Evolutionary conservation across 176 grass and related monocot species (phyloP).

Genomic region (Phyllostachys edulis): DNA sequence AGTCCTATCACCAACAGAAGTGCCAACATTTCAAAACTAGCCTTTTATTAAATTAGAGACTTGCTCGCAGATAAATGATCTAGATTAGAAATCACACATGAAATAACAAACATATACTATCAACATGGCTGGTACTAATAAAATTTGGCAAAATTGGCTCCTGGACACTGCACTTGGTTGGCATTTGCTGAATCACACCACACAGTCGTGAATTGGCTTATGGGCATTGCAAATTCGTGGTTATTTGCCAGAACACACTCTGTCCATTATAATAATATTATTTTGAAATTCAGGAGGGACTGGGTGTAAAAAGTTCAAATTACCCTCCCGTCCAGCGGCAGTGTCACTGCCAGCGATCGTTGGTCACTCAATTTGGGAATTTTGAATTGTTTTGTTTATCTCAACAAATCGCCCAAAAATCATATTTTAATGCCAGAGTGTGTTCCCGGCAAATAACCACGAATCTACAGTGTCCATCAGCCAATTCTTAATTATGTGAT

Average conservation of each 20-base stretch:
- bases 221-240: neutral
- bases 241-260: neutral
- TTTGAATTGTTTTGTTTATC: neutral
- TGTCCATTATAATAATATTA: neutral
- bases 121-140: neutral
- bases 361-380: neutral
- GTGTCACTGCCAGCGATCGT: neutral
- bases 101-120: neutral
- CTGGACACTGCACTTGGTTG: neutral
- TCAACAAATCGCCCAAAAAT: neutral
- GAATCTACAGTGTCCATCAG: neutral
- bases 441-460: neutral
- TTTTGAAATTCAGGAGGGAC: neutral
- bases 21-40: constrained; percentile 3
- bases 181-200: neutral
- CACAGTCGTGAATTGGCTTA: neutral
- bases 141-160: neutral
- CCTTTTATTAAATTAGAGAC: constrained; percentile 6
- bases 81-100: constrained; percentile 1
- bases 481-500: neutral
- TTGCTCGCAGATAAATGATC: neutral
- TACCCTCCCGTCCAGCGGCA: neutral
- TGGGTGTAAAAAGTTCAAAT: neutral
- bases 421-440: neutral
- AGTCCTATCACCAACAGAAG: neutral